A percentile compares a stretch with the other conserved stretches of the same genome.
Evolutionary conservation across 192 early-diverging fungal species (phyloP).

Genomic region (Coemansia sp.): DNA sequence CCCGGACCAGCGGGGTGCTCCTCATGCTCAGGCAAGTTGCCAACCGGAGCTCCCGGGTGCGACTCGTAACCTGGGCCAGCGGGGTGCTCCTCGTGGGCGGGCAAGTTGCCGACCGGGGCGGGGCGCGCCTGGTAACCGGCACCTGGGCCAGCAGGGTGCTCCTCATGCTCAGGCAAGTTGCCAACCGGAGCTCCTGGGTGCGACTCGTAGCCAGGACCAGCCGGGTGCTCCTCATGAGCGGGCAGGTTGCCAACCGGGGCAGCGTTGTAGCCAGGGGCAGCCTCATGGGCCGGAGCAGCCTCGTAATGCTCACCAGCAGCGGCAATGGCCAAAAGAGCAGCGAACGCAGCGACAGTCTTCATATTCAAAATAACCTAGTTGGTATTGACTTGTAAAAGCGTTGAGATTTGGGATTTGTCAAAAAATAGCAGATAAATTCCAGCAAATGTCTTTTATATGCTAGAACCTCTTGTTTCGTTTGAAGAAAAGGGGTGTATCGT

Average conservation of each 20-base stretch:
- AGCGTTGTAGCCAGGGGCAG: conserved; percentile 9
- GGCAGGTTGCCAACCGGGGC: conserved; percentile 9
- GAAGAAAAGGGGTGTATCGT: background rate
- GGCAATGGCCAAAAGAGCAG: conserved; percentile 41
- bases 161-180: conserved; percentile 15
- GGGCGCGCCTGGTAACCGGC: conserved; percentile 9
- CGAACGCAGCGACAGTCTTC: conserved; percentile 38
- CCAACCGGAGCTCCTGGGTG: background rate
- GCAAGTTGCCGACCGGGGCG: background rate
- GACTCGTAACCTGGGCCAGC: conserved; percentile 1
- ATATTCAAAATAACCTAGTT: conserved; percentile 6
- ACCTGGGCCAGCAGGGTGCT: conserved; percentile 4
- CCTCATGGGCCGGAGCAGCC: conserved; percentile 21
- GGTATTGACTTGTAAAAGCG: too few species aligned
- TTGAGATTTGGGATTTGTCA: too few species aligned
- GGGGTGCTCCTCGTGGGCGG: conserved; percentile 18
- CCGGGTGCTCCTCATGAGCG: conserved; percentile 19
- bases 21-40: conserved; percentile 8
- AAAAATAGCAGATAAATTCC: background rate
- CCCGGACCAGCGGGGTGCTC: conserved; percentile 3
- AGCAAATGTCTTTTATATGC: conserved; percentile 1
- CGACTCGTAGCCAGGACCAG: conserved; percentile 7
- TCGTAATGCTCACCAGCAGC: conserved; percentile 46
- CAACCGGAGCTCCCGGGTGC: background rate
- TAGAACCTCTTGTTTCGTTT: conserved; percentile 1